Evolutionary conservation across 1,139 yeast genomes (phyloP), one percentile per base, ranked within the genome.

Genomic region (Arxiozyma heterogenica): DNA sequence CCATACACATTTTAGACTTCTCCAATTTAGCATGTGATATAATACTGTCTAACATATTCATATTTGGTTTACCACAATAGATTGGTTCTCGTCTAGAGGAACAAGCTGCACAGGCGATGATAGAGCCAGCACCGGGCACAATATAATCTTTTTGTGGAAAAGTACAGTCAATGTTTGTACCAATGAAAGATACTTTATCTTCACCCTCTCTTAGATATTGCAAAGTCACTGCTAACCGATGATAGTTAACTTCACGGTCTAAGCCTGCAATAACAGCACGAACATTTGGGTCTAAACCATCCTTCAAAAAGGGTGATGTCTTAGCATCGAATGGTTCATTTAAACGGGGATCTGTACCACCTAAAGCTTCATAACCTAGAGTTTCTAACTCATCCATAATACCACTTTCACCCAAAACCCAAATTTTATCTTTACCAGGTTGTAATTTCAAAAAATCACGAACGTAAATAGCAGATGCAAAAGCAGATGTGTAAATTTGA

Each of bases 81-180:
- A 79, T 75, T 1, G 91, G 90, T 59, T 79, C 73, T 61, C 97
- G 78, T 15, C 91, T 93, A 47, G 89, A 75, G 18, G 95, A 84
- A 59, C 73, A 82, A 4, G 86, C 80, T n/a, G 89, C 82, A 0
- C 91, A 78, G 59, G 89, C 88, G 51, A 93, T 85, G 60, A 89
- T 81, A 2, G 97, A 84, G 0, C 98, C 98, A 1, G 98, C 98
- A 23, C 98, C 98, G 30, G 96, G 94, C 53, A 93, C 76, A 53
- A 87, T 78, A 61, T 81, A 77, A 1, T 96, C 96, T 67, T 87
- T 84, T 55, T 86, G 81, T 5, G 98, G 98, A 74, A 83, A 93
- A 0, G 98, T 93, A 1, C 96, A 86, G 68, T 93, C 98, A 50
- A 86, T 86, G 68, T 93, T 93, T n/a, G 98, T 93, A 34, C 97